Percentiles rank a stretch among this genome's conserved stretches.
Evolutionary conservation across 2,329 filamentous ascomycete genomes (phyloP).

Genomic region (Cercospora zeae-maydis): DNA sequence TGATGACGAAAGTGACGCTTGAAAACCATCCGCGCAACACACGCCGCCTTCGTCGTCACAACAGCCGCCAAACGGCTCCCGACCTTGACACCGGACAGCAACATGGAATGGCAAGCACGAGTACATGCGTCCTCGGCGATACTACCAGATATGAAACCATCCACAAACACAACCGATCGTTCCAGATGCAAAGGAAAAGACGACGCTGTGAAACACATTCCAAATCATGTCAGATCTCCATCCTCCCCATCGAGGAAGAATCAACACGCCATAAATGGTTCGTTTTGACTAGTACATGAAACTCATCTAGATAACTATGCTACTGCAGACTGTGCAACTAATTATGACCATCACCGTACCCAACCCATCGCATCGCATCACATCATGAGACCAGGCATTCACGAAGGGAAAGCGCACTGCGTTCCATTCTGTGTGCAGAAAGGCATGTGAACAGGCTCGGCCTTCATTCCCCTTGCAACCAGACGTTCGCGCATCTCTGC

Average conservation of each 20-base stretch:
- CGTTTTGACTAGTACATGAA: too few relatives aligned
- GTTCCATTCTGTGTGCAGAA: conserved; percentile 64
- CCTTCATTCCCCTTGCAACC: conserved; percentile 62
- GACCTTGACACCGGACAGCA: background rate
- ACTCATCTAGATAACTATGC: too few relatives aligned
- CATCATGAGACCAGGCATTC: background rate
- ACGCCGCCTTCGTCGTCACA: background rate
- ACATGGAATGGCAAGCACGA: background rate
- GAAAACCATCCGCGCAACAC: background rate
- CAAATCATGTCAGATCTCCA: too few relatives aligned
- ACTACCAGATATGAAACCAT: background rate
- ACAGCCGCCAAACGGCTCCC: background rate
- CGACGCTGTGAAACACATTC: too few relatives aligned
- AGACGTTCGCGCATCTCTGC: conserved; percentile 74
- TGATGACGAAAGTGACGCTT: background rate
- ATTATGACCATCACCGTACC: too few relatives aligned
- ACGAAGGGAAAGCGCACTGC: conserved; percentile 39
- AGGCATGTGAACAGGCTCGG: conserved; percentile 66
- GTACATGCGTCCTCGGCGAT: background rate
- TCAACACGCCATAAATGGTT: too few relatives aligned
- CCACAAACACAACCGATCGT: background rate
- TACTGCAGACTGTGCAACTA: too few relatives aligned
- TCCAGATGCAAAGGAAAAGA: background rate
- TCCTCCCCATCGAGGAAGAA: too few relatives aligned
- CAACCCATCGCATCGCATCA: background rate